phyloP scores from a whole-genome alignment of 495 filamentous ascomycete genomes.

The Neurospora terricola region DNA sequence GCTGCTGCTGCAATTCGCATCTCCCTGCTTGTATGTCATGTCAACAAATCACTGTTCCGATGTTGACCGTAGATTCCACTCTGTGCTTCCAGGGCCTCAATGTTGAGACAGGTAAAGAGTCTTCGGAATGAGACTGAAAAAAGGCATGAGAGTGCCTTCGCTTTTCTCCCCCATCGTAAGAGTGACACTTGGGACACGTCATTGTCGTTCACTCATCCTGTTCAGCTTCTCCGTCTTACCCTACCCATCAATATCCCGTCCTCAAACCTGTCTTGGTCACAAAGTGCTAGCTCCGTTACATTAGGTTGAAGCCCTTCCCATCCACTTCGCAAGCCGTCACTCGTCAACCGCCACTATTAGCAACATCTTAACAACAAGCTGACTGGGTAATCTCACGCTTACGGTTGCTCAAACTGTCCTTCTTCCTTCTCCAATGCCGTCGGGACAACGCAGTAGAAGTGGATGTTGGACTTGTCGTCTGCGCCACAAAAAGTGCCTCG shows the following conservation, averaged over 20 bases:
- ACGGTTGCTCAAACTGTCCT: background rate
- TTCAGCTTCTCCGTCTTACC: background rate
- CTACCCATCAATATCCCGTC: background rate
- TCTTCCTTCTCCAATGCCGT: background rate
- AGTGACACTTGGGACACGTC: background rate
- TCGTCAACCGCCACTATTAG: background rate
- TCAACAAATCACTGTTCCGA: background rate
- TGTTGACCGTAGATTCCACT: background rate
- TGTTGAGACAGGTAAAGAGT: background rate
- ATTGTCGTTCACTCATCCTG: background rate
- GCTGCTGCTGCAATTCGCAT: background rate
- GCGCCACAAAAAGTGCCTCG: conserved; percentile 33
- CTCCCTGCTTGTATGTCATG: background rate
- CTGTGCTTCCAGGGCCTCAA: background rate
- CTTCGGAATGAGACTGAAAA: background rate
- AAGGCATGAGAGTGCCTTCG: background rate
- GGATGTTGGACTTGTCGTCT: conserved; percentile 36
- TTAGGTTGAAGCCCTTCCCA: background rate
- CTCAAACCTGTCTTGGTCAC: background rate
- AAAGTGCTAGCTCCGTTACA: background rate
- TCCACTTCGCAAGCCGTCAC: background rate
- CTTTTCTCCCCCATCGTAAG: background rate
- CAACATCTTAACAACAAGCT: background rate
- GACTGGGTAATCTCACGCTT: background rate
- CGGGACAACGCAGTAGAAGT: conserved; percentile 4